Evolutionary conservation across 768 basidiomycete species (phyloP), one percentile per base, ranked within the genome.

Genomic region (Trametes sanguinea): DNA sequence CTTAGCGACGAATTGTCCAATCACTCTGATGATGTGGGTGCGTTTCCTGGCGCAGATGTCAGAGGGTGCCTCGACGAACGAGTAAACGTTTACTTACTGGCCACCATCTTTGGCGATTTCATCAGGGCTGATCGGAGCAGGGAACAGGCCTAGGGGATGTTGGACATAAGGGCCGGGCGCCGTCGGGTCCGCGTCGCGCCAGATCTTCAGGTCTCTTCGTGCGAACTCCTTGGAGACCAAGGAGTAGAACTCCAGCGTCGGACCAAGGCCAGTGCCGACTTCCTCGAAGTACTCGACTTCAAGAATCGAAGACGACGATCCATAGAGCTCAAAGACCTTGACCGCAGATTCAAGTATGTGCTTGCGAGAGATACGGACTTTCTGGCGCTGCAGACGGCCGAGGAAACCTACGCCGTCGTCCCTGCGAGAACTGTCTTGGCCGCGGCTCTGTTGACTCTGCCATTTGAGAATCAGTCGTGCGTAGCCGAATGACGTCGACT

Each of bases 281-380:
- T 99, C 97, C 71, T 97, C 94, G 70, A 98, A 98, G 77, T 98
- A 98, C 77, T 99, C 95, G 53, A 98, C 94, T 73, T 99, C 97
- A 44, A 99, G 83, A 22, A 98, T 86, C 0, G 94, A 94, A 4
- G 90, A 92, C 2, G 93, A 94, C 0, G 93, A 92, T 1, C 97
- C 97, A 68, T 98, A 99, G 52, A 98, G 84, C 71, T 96, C 95
- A 65, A 99, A 93, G 8, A 95, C 93, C 75, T 98, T 98, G 70
- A 95, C 88, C 1, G 94, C 95, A 17, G 95, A 96, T 73, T 98
- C 96, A 22, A 99, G 82, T 32, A 98, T 88, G 69, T 96, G 92
- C 66, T 92, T 92, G 60, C 97, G 85, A 14, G 95, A 95, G 65
- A 99, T 96, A 35, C 97, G 86, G 59, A 99, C 95, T 75, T 98